Evolutionary conservation across 2,329 filamentous ascomycete genomes (phyloP).

Genomic region (Diaporthe batatas): DNA sequence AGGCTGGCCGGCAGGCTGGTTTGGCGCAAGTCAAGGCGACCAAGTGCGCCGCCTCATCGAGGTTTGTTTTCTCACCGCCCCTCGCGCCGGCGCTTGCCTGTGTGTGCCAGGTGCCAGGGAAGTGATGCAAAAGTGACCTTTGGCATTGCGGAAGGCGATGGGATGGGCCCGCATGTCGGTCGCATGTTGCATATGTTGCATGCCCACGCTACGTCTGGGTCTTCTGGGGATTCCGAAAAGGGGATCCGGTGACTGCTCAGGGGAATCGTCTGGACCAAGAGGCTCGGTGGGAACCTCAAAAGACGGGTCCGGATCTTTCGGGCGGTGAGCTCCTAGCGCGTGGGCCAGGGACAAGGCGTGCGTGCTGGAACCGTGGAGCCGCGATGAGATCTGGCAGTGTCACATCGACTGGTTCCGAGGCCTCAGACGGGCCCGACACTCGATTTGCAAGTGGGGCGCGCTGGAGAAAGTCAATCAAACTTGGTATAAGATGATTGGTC

Average conservation of each 20-base stretch:
- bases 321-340: slow-evolving; percentile 34
- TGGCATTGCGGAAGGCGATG: slow-evolving; percentile 23
- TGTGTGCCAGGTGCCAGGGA: slow-evolving; percentile 18
- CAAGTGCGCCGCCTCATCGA: slow-evolving; percentile 10
- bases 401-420: slow-evolving; percentile 14
- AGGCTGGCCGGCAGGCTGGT: background rate
- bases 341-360: slow-evolving; percentile 30
- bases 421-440: background rate
- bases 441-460: slow-evolving; percentile 19
- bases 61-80: slow-evolving; percentile 26
- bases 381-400: slow-evolving; percentile 30
- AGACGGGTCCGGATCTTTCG: slow-evolving; percentile 31
- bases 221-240: slow-evolving; percentile 28
- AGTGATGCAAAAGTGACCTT: slow-evolving; percentile 32
- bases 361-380: slow-evolving; percentile 9
- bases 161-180: slow-evolving; percentile 17
- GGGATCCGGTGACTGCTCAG: slow-evolving; percentile 26
- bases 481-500: slow-evolving; percentile 38
- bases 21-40: background rate
- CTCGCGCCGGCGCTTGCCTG: slow-evolving; percentile 5
- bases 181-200: slow-evolving; percentile 8
- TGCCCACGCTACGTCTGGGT: slow-evolving; percentile 26
- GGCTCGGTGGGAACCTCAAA: slow-evolving; percentile 1
- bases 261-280: slow-evolving; percentile 28
- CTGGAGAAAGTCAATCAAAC: slow-evolving; percentile 24